A percentile compares a stretch with the other conserved stretches of the same genome.
phyloP scores from a whole-genome alignment of 2,329 filamentous ascomycete species.

The Colletotrichum siamense region DNA sequence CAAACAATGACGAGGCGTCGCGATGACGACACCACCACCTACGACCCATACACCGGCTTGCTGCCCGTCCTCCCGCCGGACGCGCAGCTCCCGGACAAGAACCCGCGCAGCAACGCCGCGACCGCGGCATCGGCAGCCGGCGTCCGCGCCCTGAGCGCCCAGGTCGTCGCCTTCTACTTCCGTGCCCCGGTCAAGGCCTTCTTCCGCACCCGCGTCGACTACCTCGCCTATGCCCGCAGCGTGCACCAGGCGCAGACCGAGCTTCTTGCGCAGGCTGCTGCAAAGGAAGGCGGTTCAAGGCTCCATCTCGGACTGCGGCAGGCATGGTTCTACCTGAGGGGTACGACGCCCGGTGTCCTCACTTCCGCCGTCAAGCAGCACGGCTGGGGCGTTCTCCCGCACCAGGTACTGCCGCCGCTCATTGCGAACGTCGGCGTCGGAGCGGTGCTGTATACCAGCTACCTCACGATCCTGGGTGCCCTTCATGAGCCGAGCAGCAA shows the following conservation, averaged over 20 bases:
- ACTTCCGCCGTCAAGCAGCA: conserved; percentile 71
- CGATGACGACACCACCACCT: conserved; percentile 16
- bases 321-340: conserved; percentile 57
- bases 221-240: conserved; percentile 64
- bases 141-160: conserved; percentile 82
- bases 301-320: conserved; percentile 39
- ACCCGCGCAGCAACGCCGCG: conserved; percentile 59
- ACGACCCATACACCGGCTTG: conserved; percentile 36
- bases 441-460: conserved; percentile 77
- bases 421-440: conserved; percentile 78
- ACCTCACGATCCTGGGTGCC: conserved; percentile 70
- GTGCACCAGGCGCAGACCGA: conserved; percentile 54
- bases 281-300: conserved; percentile 36
- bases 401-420: conserved; percentile 78
- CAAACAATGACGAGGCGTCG: conserved; percentile 21
- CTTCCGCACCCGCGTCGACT: conserved; percentile 89
- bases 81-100: conserved; percentile 45
- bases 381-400: conserved; percentile 76
- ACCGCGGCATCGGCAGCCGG: conserved; percentile 84
- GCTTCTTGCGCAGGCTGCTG: conserved; percentile 39
- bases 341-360: conserved; percentile 74
- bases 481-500: conserved; percentile 69
- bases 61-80: conserved; percentile 52
- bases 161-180: conserved; percentile 90
- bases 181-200: conserved; percentile 91